Evolutionary conservation across 208 protist species (phyloP), one percentile per base, ranked within the genome.

Genomic region (Tritrichomonas musculus): DNA sequence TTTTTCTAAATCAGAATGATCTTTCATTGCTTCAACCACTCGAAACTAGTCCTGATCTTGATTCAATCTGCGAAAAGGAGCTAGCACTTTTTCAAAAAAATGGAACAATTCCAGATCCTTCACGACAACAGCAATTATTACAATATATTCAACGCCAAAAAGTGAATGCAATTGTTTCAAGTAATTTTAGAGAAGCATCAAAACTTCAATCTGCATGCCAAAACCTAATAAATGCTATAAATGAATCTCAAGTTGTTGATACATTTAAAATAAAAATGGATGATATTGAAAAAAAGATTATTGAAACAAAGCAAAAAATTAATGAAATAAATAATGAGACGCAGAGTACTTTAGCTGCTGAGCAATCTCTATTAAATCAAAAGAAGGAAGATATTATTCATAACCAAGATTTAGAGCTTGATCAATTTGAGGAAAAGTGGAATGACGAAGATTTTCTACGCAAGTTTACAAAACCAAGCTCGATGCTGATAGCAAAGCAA

Each of bases 391-490:
- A 82, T n/a, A 39, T 82, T 0, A 50, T 47, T 50, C 44, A 82
- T 20, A 82, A 25, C 4, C 73, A 82, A 8, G 41, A 47, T 50
- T 20, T 47, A 30, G 73, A 82, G 27, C 33, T 82, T 17, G 39
- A 82, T 30, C 33, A 82, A 82, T 82, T 82, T 39, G 41, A 82
- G 27, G 39, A 82, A 30, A 82, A 82, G 27, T 82, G 73, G 73
- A 82, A 82, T 82, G 39, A 82, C 27, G 73, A 82, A 47, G 73
- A 50, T 17, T 82, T 50, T 50, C 41, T 82, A 14, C 44, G 73
- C 3, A 82, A 50, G 27, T 82, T 82, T 27, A 50, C 73, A 30
- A 82, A 82, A 50, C 73, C 73, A 17, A 82, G 73, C 17, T 3
- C 73, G 3, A 39, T 50, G 8, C 39, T 82, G 20, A 33, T 82